Conservation (phyloP, 1,284 basidiomycete genomes). For the Ustilago shanxiensis region DNA sequence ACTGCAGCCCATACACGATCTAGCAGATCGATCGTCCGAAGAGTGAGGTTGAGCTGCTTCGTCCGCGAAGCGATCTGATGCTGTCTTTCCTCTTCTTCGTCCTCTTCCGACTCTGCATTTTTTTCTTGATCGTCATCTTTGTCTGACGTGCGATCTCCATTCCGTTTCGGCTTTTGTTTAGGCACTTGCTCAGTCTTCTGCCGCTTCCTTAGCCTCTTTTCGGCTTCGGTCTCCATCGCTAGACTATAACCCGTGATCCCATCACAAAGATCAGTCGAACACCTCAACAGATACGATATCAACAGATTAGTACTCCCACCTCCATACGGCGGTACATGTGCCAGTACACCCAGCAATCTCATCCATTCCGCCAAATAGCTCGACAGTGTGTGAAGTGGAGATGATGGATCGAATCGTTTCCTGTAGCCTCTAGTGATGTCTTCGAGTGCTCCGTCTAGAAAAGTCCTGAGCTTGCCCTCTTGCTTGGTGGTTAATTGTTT, state of each 20-base stretch:
- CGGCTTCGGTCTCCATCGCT: conserved; percentile 34
- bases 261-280: conserved; percentile 59
- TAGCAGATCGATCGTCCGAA: conserved; percentile 56
- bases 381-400: conserved; percentile 38
- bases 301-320: conserved; percentile 52
- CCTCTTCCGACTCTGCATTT: conserved; percentile 9
- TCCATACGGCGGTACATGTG: conserved; percentile 54
- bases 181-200: neutral
- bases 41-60: conserved; percentile 45
- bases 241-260: conserved; percentile 58
- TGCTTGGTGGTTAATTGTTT: conserved; percentile 50
- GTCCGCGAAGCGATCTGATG: conserved; percentile 20
- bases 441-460: conserved; percentile 55
- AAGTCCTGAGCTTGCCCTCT: conserved; percentile 54
- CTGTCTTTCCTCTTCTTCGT: conserved; percentile 34
- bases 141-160: neutral
- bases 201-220: conserved; percentile 3
- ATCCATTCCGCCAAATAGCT: conserved; percentile 51
- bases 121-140: neutral
- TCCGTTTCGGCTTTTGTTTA: neutral
- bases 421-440: conserved; percentile 51
- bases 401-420: conserved; percentile 54
- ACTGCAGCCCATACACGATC: conserved; percentile 62
- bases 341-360: conserved; percentile 47
- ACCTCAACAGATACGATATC: conserved; percentile 58